These are phyloP conservation scores for Penicillium malachiteum DNA, from an alignment of 495 filamentous ascomycete species.

Conservation along the genomic window DNA sequence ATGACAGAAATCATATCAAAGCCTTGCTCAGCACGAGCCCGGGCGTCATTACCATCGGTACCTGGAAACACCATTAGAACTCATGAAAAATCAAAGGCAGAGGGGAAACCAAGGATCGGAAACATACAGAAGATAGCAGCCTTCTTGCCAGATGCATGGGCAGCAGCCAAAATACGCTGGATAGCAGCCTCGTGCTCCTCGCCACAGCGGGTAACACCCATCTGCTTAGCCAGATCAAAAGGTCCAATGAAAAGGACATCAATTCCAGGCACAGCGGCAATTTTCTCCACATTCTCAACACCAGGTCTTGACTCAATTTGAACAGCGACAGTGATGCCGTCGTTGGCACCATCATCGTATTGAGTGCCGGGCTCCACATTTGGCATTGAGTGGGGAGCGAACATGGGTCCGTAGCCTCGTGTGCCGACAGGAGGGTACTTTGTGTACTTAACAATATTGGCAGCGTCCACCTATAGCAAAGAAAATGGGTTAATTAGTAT, in stretches of 20 bases:
- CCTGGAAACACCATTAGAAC: constrained; percentile 18
- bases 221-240: constrained; percentile 47
- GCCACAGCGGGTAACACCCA: constrained; percentile 36
- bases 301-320: constrained; percentile 51
- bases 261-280: constrained; percentile 44
- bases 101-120: not conserved
- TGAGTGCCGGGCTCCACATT: constrained; percentile 33
- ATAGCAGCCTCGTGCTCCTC: constrained; percentile 61
- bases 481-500: not conserved
- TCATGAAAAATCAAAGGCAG: not conserved
- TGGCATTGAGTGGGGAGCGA: constrained; percentile 44
- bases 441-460: constrained; percentile 55
- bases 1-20: constrained; percentile 75
- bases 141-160: constrained; percentile 66
- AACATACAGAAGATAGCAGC: constrained; percentile 70
- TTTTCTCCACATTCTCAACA: constrained; percentile 50
- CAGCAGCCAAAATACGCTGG: constrained; percentile 58
- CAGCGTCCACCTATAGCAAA: constrained; percentile 49
- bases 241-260: constrained; percentile 57
- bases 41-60: constrained; percentile 62
- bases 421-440: constrained; percentile 67
- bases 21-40: constrained; percentile 60
- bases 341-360: constrained; percentile 38
- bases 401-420: constrained; percentile 67
- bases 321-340: constrained; percentile 36